phyloP scores from a whole-genome alignment of 176 grass and related monocot species.

The Avena sativa region DNA sequence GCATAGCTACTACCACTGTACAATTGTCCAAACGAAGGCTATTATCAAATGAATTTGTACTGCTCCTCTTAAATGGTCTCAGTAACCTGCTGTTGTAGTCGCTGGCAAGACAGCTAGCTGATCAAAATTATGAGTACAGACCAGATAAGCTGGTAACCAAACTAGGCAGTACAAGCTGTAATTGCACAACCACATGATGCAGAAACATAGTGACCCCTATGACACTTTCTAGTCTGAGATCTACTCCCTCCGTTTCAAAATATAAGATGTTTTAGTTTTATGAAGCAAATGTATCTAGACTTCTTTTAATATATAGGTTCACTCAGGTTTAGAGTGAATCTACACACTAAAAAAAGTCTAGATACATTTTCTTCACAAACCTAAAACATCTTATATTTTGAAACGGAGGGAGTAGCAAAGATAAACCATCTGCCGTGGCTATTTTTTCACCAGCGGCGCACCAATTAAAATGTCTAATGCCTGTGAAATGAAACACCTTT shows the following conservation, averaged over 20 bases:
- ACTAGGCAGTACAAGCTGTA: background rate
- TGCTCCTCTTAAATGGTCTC: background rate
- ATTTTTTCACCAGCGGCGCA: background rate
- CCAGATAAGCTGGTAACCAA: conserved; percentile 20
- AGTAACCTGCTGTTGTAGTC: background rate
- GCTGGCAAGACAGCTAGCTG: conserved; percentile 14
- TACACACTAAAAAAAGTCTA: no score
- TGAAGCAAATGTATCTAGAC: no score
- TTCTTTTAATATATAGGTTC: no score
- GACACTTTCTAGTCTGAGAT: background rate
- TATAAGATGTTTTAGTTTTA: no score
- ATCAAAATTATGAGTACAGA: background rate
- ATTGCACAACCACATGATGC: background rate
- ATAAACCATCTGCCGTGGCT: background rate
- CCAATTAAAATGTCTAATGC: no score
- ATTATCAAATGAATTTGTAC: background rate
- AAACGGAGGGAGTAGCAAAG: background rate
- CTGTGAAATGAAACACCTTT: no score
- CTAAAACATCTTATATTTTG: no score
- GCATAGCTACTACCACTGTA: background rate
- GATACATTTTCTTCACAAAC: no score
- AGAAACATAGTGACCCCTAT: background rate
- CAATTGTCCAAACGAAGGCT: background rate
- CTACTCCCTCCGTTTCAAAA: no score
- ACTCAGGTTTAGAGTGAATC: no score